phyloP scores from a whole-genome alignment of 345 rosid species.

The Syzygium grande region DNA sequence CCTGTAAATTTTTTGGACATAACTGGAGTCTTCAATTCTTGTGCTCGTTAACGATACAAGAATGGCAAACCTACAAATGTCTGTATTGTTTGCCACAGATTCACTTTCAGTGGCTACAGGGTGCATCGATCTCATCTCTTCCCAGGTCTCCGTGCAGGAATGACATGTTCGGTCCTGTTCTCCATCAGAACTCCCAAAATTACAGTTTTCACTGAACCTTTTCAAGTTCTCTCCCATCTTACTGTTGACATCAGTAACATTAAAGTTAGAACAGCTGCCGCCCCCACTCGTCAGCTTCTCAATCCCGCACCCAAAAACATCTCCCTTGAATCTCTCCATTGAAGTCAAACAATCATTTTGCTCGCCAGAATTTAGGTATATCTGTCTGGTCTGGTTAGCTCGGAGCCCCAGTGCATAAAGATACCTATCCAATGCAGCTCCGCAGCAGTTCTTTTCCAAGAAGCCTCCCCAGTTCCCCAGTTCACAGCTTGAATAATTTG shows the following conservation, averaged over 20 bases:
- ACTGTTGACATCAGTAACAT: slow-evolving; percentile 17
- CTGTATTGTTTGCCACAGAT: not conserved
- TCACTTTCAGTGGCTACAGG: not conserved
- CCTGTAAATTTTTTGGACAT: slow-evolving; percentile 6
- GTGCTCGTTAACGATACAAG: not conserved
- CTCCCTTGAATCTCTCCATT: not conserved
- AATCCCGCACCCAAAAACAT: slow-evolving; percentile 22
- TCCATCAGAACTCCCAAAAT: slow-evolving; percentile 1
- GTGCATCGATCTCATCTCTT: slow-evolving; percentile 3
- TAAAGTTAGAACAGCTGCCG: slow-evolving; percentile 31
- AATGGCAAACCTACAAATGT: slow-evolving; percentile 34
- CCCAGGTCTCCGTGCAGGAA: slow-evolving; percentile 26
- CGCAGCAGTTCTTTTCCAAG: slow-evolving; percentile 19
- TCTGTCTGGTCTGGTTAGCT: slow-evolving; percentile 23
- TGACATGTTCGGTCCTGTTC: slow-evolving; percentile 9
- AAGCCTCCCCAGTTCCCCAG: slow-evolving; percentile 36
- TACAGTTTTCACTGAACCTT: slow-evolving; percentile 14
- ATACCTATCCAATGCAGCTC: slow-evolving; percentile 14
- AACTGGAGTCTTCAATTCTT: slow-evolving; percentile 16
- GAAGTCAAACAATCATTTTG: slow-evolving; percentile 22
- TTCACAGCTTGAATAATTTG: slow-evolving; percentile 2
- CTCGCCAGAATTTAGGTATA: slow-evolving; percentile 20
- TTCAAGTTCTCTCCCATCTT: slow-evolving; percentile 11
- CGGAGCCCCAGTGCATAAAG: slow-evolving; percentile 18
- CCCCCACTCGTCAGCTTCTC: slow-evolving; percentile 28